These are phyloP conservation scores for Bondarzewia mesenterica DNA, from an alignment of 1,284 basidiomycete species.

Conservation along the genomic window DNA sequence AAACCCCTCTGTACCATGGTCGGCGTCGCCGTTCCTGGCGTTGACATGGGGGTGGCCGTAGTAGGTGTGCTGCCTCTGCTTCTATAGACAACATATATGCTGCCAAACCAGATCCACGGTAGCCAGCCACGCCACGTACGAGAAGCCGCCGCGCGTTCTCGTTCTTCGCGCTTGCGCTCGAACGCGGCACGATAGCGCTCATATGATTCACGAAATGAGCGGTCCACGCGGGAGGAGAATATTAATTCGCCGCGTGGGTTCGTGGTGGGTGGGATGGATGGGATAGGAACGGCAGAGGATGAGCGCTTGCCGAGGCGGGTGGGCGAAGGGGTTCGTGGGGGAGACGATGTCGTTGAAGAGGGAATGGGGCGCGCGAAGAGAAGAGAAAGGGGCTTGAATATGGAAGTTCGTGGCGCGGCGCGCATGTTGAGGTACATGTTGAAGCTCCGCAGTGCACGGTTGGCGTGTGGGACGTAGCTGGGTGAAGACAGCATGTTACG, in stretches of 20 bases:
- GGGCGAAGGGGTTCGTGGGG: conserved; percentile 28
- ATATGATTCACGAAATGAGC: conserved; percentile 82
- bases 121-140: conserved; percentile 37
- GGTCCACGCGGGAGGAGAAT: conserved; percentile 85
- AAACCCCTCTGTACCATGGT: background rate
- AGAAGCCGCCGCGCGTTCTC: conserved; percentile 35
- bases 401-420: conserved; percentile 58
- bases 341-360: conserved; percentile 15
- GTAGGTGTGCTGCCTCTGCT: background rate
- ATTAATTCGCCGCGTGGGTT: conserved; percentile 96
- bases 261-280: conserved; percentile 79
- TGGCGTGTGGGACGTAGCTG: conserved; percentile 96
- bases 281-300: conserved; percentile 41
- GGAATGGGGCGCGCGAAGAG: conserved; percentile 50
- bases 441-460: conserved; percentile 83
- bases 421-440: conserved; percentile 98
- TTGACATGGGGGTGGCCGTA: background rate
- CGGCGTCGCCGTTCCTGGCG: background rate
- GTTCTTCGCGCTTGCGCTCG: conserved; percentile 73
- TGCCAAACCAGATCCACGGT: conserved; percentile 23
- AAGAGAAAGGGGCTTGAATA: conserved; percentile 57
- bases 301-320: conserved; percentile 27
- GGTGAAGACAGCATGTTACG: no score
- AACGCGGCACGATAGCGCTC: conserved; percentile 90
- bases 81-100: background rate